Evolutionary conservation across 768 basidiomycete genomes (phyloP), one percentile per base, ranked within the genome.

Genomic region (Suillus decipiens): DNA sequence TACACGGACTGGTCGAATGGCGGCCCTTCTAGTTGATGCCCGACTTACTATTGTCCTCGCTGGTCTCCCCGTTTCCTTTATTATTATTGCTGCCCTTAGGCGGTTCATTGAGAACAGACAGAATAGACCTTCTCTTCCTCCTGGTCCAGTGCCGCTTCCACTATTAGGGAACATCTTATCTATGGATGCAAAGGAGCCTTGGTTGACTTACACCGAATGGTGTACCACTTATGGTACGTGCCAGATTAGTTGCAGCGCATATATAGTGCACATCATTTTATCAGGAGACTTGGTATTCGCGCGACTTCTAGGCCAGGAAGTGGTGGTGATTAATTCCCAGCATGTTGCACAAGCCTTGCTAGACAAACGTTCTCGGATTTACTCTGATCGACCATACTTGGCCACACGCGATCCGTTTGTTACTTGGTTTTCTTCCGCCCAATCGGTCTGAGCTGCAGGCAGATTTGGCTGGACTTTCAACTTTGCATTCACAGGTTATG

Each of bases 171-270:
- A 24, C 31, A 3, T 50, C 1, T 58, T 50, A 22, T 47, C 62
- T 31, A n/a, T 59, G 1, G 34, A 59, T 22, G 11, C 10, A 2
- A 39, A 58, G 34, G 47, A 45, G 28, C 41, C 62, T 24, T 63
- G 58, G 33, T 10, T 45, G 10, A 60, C 61, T 9, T 62, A 61
- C 41, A 37, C 36, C 2, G 15, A 56, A 56, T 57, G 51, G 61
- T 5, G 24, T 3, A 17, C 61, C 5, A 14, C 37, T 3, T 45
- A 70, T 41, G 67, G 76, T 75, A 28, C 28, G 3, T 28, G 1
- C 28, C 28, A 28, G 28, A 28, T 28, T 28, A 28, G 28, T 19
- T 43, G 8, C 8, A 17, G 42, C 19, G 19, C 17, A n/a, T 43
- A 9, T 34, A 9, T 34, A 34, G 34, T 34, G 34, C 34, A 34